phyloP scores from a whole-genome alignment of 768 basidiomycete species.

The Russula emetica region DNA sequence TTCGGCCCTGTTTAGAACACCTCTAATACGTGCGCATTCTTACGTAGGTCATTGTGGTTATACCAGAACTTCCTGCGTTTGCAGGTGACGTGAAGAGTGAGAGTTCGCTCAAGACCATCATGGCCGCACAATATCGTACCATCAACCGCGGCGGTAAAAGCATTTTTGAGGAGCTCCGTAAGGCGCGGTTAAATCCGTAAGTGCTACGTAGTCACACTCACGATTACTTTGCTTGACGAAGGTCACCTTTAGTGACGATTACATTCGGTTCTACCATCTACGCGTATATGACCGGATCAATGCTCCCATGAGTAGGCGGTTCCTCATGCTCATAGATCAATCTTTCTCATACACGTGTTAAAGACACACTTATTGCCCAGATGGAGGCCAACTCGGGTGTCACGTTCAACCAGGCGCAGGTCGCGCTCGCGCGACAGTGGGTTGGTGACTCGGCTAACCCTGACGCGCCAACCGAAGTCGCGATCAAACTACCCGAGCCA shows the following conservation, averaged over 20 bases:
- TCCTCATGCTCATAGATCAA: background rate
- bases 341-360: background rate
- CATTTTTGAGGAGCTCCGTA: conserved; percentile 78
- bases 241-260: conserved; percentile 53
- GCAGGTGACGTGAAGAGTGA: conserved; percentile 74
- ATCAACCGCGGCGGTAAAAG: conserved; percentile 87
- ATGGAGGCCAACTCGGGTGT: conserved; percentile 76
- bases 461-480: conserved; percentile 47
- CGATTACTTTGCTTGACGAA: background rate
- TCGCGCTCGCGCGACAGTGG: conserved; percentile 78
- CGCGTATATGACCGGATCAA: conserved; percentile 90
- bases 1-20: background rate
- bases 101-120: conserved; percentile 66
- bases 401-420: conserved; percentile 79
- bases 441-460: conserved; percentile 44
- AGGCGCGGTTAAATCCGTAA: conserved; percentile 75
- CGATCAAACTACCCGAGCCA: conserved; percentile 53
- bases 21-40: background rate
- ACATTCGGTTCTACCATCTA: conserved; percentile 89
- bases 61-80: conserved; percentile 92
- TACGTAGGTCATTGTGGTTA: conserved; percentile 70
- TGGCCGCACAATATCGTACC: conserved; percentile 83
- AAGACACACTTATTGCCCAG: conserved; percentile 50
- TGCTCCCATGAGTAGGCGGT: conserved; percentile 53
- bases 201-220: conserved; percentile 29